phyloP scores from a whole-genome alignment of 2,329 filamentous ascomycete genomes.

The Dendrostoma leiphaemia region DNA sequence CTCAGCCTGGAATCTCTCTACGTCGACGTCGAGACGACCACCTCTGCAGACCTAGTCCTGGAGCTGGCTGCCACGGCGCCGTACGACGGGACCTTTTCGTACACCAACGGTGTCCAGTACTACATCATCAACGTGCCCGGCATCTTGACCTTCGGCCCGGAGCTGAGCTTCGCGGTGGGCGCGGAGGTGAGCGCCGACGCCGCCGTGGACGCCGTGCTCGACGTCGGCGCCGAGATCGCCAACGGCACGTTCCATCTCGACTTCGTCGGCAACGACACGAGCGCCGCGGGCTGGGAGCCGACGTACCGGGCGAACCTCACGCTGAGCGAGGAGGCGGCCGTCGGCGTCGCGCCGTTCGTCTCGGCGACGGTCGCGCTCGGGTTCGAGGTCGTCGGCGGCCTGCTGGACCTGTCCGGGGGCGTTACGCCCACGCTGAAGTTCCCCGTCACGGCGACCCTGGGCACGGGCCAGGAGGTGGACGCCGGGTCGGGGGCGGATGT shows the following conservation, averaged over 20 bases:
- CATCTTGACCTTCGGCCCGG: conserved; percentile 31
- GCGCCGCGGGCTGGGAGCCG: conserved; percentile 21
- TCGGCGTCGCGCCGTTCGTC: conserved; percentile 25
- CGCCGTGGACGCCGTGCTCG: conserved; percentile 22
- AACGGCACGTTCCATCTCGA: conserved; percentile 27
- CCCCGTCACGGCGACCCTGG: conserved; percentile 24
- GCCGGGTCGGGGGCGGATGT: conserved; percentile 7
- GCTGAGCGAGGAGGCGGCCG: conserved; percentile 21
- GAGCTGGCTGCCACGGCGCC: conserved; percentile 32
- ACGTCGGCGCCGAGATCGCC: conserved; percentile 21
- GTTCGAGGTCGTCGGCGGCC: conserved; percentile 25
- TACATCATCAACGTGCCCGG: conserved; percentile 37
- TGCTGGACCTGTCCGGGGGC: conserved; percentile 26
- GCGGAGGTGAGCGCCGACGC: conserved; percentile 33
- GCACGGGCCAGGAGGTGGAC: conserved; percentile 20
- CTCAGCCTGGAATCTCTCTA: conserved; percentile 34
- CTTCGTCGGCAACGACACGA: conserved; percentile 25
- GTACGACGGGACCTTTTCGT: conserved; percentile 33
- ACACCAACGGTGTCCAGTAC: conserved; percentile 37
- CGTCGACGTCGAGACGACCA: conserved; percentile 40
- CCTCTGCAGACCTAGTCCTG: conserved; percentile 35
- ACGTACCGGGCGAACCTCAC: conserved; percentile 19
- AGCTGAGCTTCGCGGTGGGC: conserved; percentile 36
- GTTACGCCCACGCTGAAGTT: conserved; percentile 26
- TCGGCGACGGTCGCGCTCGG: conserved; percentile 22